Conservation (phyloP, 2,329 filamentous ascomycete species). For the Nannizziopsis arthrosporioides region DNA sequence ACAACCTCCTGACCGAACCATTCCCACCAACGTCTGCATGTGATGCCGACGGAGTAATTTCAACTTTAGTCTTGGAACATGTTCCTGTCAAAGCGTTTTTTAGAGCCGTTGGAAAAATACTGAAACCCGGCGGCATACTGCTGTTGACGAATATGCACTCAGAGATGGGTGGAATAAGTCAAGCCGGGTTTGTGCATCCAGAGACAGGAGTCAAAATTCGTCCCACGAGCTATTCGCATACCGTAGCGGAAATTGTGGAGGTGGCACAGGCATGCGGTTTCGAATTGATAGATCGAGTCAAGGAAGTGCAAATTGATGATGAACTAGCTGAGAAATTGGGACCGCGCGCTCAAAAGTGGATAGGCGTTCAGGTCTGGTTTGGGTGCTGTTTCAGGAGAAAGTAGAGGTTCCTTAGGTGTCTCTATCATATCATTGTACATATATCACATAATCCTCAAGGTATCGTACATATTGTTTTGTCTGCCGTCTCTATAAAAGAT, state of each 20-base stretch:
- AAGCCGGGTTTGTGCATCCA: slow-evolving; percentile 51
- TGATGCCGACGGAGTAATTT: slow-evolving; percentile 40
- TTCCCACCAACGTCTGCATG: slow-evolving; percentile 16
- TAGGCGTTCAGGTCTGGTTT: slow-evolving; percentile 46
- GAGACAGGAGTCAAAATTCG: slow-evolving; percentile 46
- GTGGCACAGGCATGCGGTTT: slow-evolving; percentile 40
- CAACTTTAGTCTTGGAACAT: slow-evolving; percentile 55
- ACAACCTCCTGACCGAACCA: slow-evolving; percentile 30
- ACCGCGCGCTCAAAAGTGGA: slow-evolving; percentile 52
- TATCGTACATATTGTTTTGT: slow-evolving; percentile 3
- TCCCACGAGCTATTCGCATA: slow-evolving; percentile 48
- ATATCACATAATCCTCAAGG: not conserved
- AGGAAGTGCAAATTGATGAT: slow-evolving; percentile 39
- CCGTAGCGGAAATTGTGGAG: slow-evolving; percentile 39
- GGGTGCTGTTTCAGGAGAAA: slow-evolving; percentile 37
- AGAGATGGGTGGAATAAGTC: slow-evolving; percentile 49
- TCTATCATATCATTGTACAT: not conserved
- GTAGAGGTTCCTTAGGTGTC: slow-evolving; percentile 1
- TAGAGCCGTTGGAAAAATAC: slow-evolving; percentile 31
- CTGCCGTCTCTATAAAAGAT: slow-evolving; percentile 1
- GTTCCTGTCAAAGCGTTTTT: slow-evolving; percentile 50
- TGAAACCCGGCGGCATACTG: slow-evolving; percentile 40
- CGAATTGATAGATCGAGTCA: slow-evolving; percentile 31
- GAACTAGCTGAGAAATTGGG: slow-evolving; percentile 50
- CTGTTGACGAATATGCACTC: slow-evolving; percentile 59